A percentile compares a stretch with the other conserved stretches of the same genome.
Conservation (phyloP, 306 rosid genomes). For the Cucurbita pepo region DNA sequence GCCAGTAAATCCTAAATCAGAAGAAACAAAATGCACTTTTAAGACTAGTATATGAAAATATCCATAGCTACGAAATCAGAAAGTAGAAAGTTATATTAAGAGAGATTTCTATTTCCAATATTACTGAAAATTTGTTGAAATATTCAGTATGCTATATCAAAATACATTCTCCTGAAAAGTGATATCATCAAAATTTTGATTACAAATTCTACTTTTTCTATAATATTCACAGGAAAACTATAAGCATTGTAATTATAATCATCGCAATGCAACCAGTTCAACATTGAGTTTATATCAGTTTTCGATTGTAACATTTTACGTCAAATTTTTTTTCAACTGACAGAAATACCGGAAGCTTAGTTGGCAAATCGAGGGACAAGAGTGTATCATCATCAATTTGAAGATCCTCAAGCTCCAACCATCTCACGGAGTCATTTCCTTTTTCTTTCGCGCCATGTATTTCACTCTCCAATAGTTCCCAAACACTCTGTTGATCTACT, state of each 20-base stretch:
- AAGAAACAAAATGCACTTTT: background rate
- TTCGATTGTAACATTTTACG: background rate
- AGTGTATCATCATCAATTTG: conserved; percentile 54
- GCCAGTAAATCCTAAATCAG: conserved; percentile 54
- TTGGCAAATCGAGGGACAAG: conserved; percentile 36
- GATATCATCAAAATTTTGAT: background rate
- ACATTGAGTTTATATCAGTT: background rate
- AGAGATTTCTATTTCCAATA: background rate
- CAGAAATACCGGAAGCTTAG: conserved; percentile 47
- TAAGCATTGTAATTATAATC: background rate
- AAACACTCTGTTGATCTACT: conserved; percentile 19
- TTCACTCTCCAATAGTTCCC: conserved; percentile 37
- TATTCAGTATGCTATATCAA: background rate
- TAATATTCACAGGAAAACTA: background rate
- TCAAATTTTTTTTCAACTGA: background rate
- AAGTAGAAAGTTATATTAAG: background rate
- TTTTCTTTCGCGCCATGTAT: conserved; percentile 27
- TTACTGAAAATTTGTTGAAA: background rate
- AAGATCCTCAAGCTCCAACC: conserved; percentile 92
- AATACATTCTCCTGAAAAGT: background rate
- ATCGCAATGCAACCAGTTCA: background rate
- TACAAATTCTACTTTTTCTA: background rate
- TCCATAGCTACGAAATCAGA: background rate
- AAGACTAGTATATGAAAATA: background rate
- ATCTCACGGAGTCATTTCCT: conserved; percentile 31